Base-by-base conservation (phyloP, 345 rosid genomes). In the Lepidium africanum region DNA sequence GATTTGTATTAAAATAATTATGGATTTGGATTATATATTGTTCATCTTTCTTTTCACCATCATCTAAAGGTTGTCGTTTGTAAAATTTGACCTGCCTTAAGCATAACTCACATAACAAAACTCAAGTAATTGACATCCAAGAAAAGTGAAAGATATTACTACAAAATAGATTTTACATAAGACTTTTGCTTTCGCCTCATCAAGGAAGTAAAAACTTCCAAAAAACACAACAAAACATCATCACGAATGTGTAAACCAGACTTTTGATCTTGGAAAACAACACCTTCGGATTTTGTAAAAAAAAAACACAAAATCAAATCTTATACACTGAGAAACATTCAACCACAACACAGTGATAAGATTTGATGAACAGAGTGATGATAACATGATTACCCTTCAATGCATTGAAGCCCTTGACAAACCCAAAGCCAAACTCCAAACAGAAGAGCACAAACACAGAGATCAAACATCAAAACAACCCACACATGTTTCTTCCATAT, bases 401-500 rank as follows among this genome's bases (percentile, higher is more conserved):
- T 81, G 82, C 98, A 92, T 66, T 81, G 86, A 61, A 90, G 84
- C 2, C 98, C 96, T 43, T 86, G 72, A 79, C 98, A 92, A 70
- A 92, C 80, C 90, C 88, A 84, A 77, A 92, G 60, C 98, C 96
- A 92, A 63, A 88, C 76, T 51, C 87, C 88, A 54, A 90, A 86
- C 58, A 90, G 69, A 65, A 83, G 73, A 43, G 72, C 55, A 79
- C 93, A 90, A 19, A 90, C 70, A 45, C 81, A 23, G 61, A 90
- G 77, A 81, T 90, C 98, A 64, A 92, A 53, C 43, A 76, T 62
- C 82, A 92, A 74, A 36, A 92, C 90, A 36, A 92, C 69, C 93
- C 90, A 88, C 27, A 92, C 90, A 72, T 90, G 98, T 74, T 87
- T 92, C 85, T 63, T 90, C 98, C 98, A 90, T 6, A 80, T 77